These are phyloP conservation scores for Barnettozyma hawaiiensis DNA, from an alignment of 1,139 yeast genomes.

Conservation along the genomic window DNA sequence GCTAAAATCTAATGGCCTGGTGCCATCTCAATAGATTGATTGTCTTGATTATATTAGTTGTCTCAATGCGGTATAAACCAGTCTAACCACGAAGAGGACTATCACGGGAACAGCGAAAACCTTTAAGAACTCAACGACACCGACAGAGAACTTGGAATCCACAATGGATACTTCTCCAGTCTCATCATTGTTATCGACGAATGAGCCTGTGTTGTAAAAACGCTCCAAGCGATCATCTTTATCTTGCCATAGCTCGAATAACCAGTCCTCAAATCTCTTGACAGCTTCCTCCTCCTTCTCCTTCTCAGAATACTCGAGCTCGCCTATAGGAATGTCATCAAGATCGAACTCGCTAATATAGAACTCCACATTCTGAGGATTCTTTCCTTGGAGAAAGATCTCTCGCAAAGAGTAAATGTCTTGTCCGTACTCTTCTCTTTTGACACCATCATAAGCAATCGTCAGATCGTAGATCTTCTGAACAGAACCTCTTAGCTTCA, in stretches of 20 bases:
- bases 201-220: slow-evolving; percentile 54
- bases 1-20: slow-evolving; percentile 27
- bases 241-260: slow-evolving; percentile 66
- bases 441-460: slow-evolving; percentile 71
- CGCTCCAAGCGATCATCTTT: slow-evolving; percentile 66
- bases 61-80: neutral
- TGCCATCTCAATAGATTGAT: too few relatives aligned
- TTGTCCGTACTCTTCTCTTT: slow-evolving; percentile 66
- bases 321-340: slow-evolving; percentile 61
- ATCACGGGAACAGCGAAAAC: slow-evolving; percentile 31
- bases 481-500: slow-evolving; percentile 52
- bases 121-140: slow-evolving; percentile 27
- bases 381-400: slow-evolving; percentile 62
- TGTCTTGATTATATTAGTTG: neutral
- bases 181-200: slow-evolving; percentile 29
- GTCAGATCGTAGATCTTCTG: slow-evolving; percentile 79
- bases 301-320: slow-evolving; percentile 35
- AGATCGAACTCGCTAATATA: slow-evolving; percentile 56
- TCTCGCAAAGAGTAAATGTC: slow-evolving; percentile 61
- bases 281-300: slow-evolving; percentile 42
- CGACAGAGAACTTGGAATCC: slow-evolving; percentile 24
- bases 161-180: slow-evolving; percentile 14
- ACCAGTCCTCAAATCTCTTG: slow-evolving; percentile 64
- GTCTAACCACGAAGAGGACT: slow-evolving; percentile 9
- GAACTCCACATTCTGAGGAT: slow-evolving; percentile 62